phyloP scores from a whole-genome alignment of 495 filamentous ascomycete species.

The Xylaria cubensis region DNA sequence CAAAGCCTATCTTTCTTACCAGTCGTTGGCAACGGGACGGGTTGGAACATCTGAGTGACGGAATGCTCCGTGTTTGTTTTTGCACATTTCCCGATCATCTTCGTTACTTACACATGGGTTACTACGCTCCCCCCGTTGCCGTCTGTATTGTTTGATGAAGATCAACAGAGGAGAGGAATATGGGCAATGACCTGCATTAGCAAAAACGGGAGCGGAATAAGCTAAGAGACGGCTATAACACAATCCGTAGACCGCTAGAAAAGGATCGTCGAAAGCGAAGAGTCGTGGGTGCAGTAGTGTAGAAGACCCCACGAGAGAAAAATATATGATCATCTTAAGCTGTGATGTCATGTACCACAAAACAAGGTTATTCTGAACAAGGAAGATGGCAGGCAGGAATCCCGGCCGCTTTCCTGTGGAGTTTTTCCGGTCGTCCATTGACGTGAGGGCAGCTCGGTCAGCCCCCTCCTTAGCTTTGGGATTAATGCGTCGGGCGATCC shows the following conservation, averaged over 20 bases:
- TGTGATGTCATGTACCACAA: slow-evolving; percentile 21
- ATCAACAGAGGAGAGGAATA: slow-evolving; percentile 2
- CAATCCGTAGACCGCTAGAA: slow-evolving; percentile 13
- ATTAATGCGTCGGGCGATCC: slow-evolving; percentile 7
- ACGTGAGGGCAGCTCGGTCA: not conserved
- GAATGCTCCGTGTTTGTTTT: not conserved
- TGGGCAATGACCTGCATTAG: slow-evolving; percentile 5
- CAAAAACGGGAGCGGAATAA: not conserved
- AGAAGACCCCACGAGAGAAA: not conserved
- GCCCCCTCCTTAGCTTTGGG: not conserved
- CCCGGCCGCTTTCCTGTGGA: slow-evolving; percentile 11
- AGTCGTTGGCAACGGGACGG: not conserved
- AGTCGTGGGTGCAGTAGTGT: not conserved
- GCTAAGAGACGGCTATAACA: not conserved
- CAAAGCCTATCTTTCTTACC: slow-evolving; percentile 3
- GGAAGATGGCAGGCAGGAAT: slow-evolving; percentile 10
- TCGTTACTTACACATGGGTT: not conserved
- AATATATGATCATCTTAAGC: slow-evolving; percentile 1
- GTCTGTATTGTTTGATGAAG: slow-evolving; percentile 14
- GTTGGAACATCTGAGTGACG: not conserved
- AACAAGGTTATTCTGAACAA: slow-evolving; percentile 17
- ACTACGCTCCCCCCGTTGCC: not conserved
- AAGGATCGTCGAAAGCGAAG: slow-evolving; percentile 6
- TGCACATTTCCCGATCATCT: not conserved
- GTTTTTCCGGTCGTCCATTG: slow-evolving; percentile 5